phyloP scores from a whole-genome alignment of 805 yeast genomes.

The Candida boidinii region DNA sequence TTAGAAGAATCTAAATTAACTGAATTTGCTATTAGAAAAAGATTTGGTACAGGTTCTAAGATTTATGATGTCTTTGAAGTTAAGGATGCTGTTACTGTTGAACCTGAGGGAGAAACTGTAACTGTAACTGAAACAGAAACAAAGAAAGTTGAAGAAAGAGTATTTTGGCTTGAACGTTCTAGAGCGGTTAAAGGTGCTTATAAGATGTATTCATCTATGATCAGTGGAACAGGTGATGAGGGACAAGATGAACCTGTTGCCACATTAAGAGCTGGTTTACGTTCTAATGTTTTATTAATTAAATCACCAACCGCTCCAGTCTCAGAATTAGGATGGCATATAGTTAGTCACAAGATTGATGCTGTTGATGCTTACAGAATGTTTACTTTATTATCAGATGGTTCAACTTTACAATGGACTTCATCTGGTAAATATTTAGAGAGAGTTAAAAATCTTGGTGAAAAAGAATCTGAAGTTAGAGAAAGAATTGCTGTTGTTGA shows the following conservation, averaged over 20 bases:
- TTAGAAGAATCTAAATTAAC: constrained; percentile 24
- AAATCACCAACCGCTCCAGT: constrained; percentile 41
- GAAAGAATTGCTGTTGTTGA: constrained; percentile 54
- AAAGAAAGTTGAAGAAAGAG: constrained; percentile 24
- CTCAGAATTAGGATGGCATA: constrained; percentile 58
- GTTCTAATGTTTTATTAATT: constrained; percentile 50
- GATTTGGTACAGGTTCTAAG: constrained; percentile 57
- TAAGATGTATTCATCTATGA: constrained; percentile 39
- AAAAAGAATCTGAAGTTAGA: constrained; percentile 54
- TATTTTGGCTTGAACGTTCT: constrained; percentile 51
- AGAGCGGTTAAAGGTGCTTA: constrained; percentile 62
- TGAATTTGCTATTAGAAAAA: constrained; percentile 40
- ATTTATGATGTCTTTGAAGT: constrained; percentile 41
- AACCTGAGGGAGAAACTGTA: too few relatives aligned
- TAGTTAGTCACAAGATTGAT: constrained; percentile 50
- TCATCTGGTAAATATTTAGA: constrained; percentile 50
- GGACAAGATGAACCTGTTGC: constrained; percentile 53
- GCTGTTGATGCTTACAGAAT: constrained; percentile 52
- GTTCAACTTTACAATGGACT: constrained; percentile 59
- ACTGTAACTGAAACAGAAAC: too few relatives aligned
- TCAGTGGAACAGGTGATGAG: constrained; percentile 33
- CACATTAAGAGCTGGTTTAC: constrained; percentile 48
- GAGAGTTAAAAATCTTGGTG: constrained; percentile 49
- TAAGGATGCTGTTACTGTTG: too few relatives aligned
- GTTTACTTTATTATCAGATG: constrained; percentile 54